Base-by-base conservation (phyloP, 192 early-diverging fungal genomes). In the Cladochytrium replicatum region DNA sequence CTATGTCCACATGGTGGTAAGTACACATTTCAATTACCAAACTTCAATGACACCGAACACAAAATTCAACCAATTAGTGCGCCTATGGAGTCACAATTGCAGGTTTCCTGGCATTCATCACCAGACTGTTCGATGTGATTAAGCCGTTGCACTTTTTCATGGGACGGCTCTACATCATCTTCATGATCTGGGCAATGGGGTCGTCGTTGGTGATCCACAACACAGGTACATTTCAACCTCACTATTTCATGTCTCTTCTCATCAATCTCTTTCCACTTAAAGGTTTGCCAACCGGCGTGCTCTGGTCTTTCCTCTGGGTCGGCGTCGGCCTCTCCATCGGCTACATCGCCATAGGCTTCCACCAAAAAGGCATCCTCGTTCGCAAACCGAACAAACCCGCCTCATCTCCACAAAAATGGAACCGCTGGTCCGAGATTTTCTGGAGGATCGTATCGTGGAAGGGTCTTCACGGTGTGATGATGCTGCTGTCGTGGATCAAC, bases 181-280 rank as follows among this genome's bases (percentile, higher is more conserved):
- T 46, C 3, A 67, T 67, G 64, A 49, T 67, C 30, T 56, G 63
- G 52, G 47, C 50, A 7, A 67, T 51, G 1, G 61, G 32, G 1
- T 29, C 62, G 4, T 56, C 57, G 7, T 32, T 67, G 17, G 22
- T 67, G 13, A 67, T 67, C 28, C 57, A 69, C 34, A 67, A 68
- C 45, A 66, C 57, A 21, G 63, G 61, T 13, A n/a, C n/a, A n/a
- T n/a, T n/a, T n/a, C n/a, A n/a, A n/a, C n/a, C n/a, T n/a, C n/a
- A n/a, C n/a, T n/a, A n/a, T n/a, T n/a, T n/a, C n/a, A n/a, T n/a
- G n/a, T n/a, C 32, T 34, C 32, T 34, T 34, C 7, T n/a, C 32
- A 9, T 34, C 32, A 30, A 30, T 25, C 28, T n/a, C n/a, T n/a
- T n/a, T n/a, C n/a, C n/a, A n/a, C n/a, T n/a, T n/a, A n/a, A n/a